These are phyloP conservation scores for Lipomyces sp. DNA, from an alignment of 805 yeast species.

Conservation along the genomic window DNA sequence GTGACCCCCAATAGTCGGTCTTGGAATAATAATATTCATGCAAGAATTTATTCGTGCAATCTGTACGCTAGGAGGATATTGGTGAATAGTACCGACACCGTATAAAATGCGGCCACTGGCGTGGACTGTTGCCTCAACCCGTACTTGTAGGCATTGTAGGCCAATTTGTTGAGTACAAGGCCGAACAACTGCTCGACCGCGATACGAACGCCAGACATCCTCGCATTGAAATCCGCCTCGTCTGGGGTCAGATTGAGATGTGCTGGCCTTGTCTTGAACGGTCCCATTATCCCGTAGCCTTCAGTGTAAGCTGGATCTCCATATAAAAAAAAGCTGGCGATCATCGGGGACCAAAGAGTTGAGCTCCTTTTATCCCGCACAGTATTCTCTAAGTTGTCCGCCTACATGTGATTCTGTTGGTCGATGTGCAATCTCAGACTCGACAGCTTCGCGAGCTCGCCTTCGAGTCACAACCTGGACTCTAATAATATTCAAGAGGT, in stretches of 20 bases:
- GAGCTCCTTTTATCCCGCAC: background rate
- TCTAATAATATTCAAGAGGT: background rate
- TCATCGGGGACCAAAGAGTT: background rate
- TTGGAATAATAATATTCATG: no score
- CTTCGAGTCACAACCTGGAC: background rate
- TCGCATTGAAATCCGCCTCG: slow-evolving; percentile 1
- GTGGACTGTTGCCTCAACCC: slow-evolving; percentile 7
- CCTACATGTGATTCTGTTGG: no score
- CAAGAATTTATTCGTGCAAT: no score
- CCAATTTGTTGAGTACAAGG: slow-evolving; percentile 4
- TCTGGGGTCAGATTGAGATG: slow-evolving; percentile 1
- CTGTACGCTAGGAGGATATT: background rate
- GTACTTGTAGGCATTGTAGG: slow-evolving; percentile 8
- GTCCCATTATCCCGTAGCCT: background rate
- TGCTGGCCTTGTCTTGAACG: slow-evolving; percentile 5
- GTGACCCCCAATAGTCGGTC: no score
- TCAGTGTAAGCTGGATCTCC: slow-evolving; percentile 7
- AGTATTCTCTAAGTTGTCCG: no score
- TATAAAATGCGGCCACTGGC: slow-evolving; percentile 1
- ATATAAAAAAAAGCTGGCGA: background rate
- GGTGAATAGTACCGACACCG: slow-evolving; percentile 6
- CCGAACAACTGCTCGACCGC: slow-evolving; percentile 8
- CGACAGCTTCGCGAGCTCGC: background rate
- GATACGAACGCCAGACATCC: background rate
- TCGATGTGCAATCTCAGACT: no score